Base-by-base conservation (phyloP, 2,329 filamentous ascomycete genomes). In the Botryosphaeria agaves region DNA sequence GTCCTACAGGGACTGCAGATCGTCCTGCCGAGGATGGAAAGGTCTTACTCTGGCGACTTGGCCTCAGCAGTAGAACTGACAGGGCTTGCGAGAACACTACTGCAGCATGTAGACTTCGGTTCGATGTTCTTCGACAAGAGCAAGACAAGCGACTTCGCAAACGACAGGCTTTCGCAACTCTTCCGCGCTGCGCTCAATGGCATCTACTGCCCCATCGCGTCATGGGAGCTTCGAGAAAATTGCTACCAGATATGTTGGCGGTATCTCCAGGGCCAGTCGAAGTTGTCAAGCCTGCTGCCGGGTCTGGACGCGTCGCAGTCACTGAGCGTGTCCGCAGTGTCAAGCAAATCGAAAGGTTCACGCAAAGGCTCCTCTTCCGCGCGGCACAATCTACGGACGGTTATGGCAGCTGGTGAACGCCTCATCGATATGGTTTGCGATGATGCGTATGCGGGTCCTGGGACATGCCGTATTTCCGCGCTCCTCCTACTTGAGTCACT, bases 241-340 rank as follows among this genome's bases (percentile, higher is more conserved):
- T 87, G 92, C 54, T 98, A 95, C 52, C 79, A 79, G 44, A 92
- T 93, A 42, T 85, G 80, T 56, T 87, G 85, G 49, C 73, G 80
- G 14, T 92, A 92, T 48, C 64, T 93, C 31, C 71, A 72, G 4
- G 75, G 77, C 26, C 76, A 85, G 41, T 57, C 56, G 29, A 49
- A 62, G 44, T 54, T 68, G 5, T 62, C 70, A 35, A 55, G 65
- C 29, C n/a, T n/a, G n/a, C n/a, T n/a, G n/a, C n/a, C n/a, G n/a
- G n/a, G n/a, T n/a, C n/a, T n/a, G n/a, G n/a, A n/a, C n/a, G n/a
- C n/a, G n/a, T n/a, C n/a, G n/a, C n/a, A n/a, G n/a, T n/a, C n/a
- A n/a, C n/a, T n/a, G n/a, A n/a, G n/a, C n/a, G n/a, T n/a, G n/a
- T n/a, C n/a, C n/a, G n/a, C n/a, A n/a, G n/a, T n/a, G n/a, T n/a